Conservation (phyloP, 768 basidiomycete genomes). For the Amanita muscaria region DNA sequence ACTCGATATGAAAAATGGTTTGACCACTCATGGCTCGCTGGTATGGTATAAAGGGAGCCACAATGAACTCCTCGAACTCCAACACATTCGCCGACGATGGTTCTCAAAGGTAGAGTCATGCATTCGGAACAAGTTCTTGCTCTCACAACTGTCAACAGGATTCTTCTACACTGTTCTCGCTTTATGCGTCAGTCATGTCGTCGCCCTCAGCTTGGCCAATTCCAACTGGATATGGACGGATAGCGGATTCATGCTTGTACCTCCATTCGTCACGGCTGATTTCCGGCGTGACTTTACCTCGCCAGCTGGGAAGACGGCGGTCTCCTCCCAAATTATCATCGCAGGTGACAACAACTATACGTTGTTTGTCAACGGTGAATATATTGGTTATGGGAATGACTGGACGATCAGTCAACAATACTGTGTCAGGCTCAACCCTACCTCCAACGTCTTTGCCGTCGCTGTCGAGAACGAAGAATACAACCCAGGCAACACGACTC, state of each 20-base stretch:
- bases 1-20: too few species aligned
- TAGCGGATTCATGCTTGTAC: conserved; percentile 10
- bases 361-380: conserved; percentile 23
- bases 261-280: conserved; percentile 18
- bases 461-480: conserved; percentile 14
- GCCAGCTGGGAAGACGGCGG: conserved; percentile 16
- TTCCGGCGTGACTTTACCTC: conserved; percentile 22
- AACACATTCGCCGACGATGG: neutral
- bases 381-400: conserved; percentile 16
- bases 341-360: conserved; percentile 23
- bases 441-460: conserved; percentile 25
- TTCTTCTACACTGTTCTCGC: neutral
- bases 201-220: neutral
- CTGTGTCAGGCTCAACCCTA: conserved; percentile 19
- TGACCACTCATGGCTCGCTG: too few species aligned
- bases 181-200: neutral
- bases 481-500: too few species aligned
- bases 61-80: too few species aligned
- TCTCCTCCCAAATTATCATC: conserved; percentile 23
- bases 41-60: too few species aligned
- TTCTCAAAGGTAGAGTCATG: neutral
- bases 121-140: too few species aligned
- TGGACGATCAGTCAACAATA: conserved; percentile 18
- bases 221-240: conserved; percentile 25
- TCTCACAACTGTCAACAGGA: neutral